Evolutionary conservation across 2,329 filamentous ascomycete genomes (phyloP).

Genomic region (Paecilomyces dactylethromorphus): DNA sequence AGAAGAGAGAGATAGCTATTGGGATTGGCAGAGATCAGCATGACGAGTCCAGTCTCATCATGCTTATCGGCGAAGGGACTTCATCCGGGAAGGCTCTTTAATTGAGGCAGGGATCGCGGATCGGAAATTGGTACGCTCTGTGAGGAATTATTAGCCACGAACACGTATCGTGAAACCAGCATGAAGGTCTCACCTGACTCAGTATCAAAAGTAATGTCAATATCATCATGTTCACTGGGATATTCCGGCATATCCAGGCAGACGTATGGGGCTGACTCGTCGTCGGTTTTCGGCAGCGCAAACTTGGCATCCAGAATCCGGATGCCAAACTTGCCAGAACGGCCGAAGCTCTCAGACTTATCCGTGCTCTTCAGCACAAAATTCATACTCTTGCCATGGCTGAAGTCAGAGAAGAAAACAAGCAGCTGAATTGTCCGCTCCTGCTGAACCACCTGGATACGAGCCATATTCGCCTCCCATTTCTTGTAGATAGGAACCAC

Average conservation of each 20-base stretch:
- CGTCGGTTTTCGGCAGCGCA: constrained; percentile 59
- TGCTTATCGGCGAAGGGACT: constrained; percentile 31
- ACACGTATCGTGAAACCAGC: background rate
- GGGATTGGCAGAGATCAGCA: background rate
- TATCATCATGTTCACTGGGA: constrained; percentile 87
- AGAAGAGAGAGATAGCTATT: background rate
- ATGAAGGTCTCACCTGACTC: constrained; percentile 58
- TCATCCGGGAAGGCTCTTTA: constrained; percentile 33
- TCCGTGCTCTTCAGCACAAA: constrained; percentile 81
- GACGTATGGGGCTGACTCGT: constrained; percentile 62
- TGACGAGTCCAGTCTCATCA: background rate
- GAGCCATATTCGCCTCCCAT: constrained; percentile 75
- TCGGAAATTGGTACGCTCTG: constrained; percentile 33
- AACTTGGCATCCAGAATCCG: constrained; percentile 89
- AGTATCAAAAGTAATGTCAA: constrained; percentile 75
- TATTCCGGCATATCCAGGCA: constrained; percentile 84
- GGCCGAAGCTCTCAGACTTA: constrained; percentile 64
- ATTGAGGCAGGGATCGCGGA: constrained; percentile 31
- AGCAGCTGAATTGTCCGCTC: constrained; percentile 71
- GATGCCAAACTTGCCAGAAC: constrained; percentile 62
- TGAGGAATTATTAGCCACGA: constrained; percentile 1
- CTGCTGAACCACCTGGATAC: constrained; percentile 72
- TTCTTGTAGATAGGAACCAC: constrained; percentile 92
- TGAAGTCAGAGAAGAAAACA: constrained; percentile 83
- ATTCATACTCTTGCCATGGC: constrained; percentile 81